Base-by-base conservation (phyloP, 208 protist species). In the Leishmania braziliensis region DNA sequence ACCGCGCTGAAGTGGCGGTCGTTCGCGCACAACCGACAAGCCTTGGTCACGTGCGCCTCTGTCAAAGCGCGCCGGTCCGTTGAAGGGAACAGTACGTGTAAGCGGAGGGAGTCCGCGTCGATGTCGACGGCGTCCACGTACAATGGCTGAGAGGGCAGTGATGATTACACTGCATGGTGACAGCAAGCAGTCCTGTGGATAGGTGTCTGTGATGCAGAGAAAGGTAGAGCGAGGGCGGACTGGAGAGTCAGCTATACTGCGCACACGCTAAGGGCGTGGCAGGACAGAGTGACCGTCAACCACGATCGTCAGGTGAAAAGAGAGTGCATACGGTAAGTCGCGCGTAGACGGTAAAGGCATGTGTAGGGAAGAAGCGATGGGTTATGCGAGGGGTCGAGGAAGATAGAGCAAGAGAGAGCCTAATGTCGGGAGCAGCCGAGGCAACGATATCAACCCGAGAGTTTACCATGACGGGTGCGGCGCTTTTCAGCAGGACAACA, bases 1-100 rank as follows among this genome's bases (percentile, higher is more conserved):
- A 89, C 54, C 68, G 92, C 89, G 71, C 93, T 89, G 74, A 87
- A 89, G 75, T 92, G 86, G 10, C 89, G 80, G 81, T 93, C 90
- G 6, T 82, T 80, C 58, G 66, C 53, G 77, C 83, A 92, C 6
- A 93, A 75, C 14, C 88, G 66, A 50, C 50, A 63, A 14, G 88
- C 88, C 54, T 87, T 81, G 8, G 51, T 54, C 29, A 89, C 71
- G 20, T 82, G 60, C 62, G 69, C 39, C 6, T 79, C 69, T 20
- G 79, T 46, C 46, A 84, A 73, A 5, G 62, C 46, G 77, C 72
- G 80, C 10, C 78, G 66, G 46, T 75, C 74, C 14, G 62, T 6
- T 23, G 72, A 75, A 23, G 80, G 71, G 74, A 81, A 86, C 53
- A 65, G 26, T 56, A 77, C 76, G 69, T 82, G 78, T 2, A 70